A percentile compares a stretch with the other conserved stretches of the same genome.
phyloP scores from a whole-genome alignment of 1,139 yeast species.

The Taphrina sp. region DNA sequence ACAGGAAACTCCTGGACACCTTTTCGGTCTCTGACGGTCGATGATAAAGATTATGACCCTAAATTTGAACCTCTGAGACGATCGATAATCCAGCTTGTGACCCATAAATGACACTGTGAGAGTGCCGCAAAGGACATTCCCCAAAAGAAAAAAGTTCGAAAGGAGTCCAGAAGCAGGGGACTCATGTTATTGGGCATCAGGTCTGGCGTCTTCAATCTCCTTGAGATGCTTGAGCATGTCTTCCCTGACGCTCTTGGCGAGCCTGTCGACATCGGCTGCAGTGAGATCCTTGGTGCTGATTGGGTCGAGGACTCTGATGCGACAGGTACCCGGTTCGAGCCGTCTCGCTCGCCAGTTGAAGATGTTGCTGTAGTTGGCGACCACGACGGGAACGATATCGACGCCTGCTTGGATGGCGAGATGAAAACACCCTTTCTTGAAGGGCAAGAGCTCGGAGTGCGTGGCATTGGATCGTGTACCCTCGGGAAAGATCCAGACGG shows the following conservation, averaged over 20 bases:
- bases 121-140: too few relatives aligned
- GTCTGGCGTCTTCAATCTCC: constrained; percentile 35
- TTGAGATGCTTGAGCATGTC: constrained; percentile 47
- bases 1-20: too few relatives aligned
- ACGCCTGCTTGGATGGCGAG: constrained; percentile 88
- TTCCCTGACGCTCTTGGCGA: constrained; percentile 47
- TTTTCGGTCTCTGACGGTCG: too few relatives aligned
- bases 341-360: constrained; percentile 58
- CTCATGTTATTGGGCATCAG: too few relatives aligned
- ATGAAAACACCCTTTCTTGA: constrained; percentile 97
- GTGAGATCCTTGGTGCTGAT: constrained; percentile 59
- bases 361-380: constrained; percentile 76
- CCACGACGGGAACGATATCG: constrained; percentile 84
- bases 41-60: too few relatives aligned
- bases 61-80: too few relatives aligned
- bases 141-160: too few relatives aligned
- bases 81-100: too few relatives aligned
- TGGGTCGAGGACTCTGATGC: constrained; percentile 60
- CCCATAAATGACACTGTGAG: too few relatives aligned
- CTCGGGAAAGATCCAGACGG: constrained; percentile 45
- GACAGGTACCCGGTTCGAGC: constrained; percentile 60
- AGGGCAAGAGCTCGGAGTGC: constrained; percentile 70
- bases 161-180: too few relatives aligned
- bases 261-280: constrained; percentile 57
- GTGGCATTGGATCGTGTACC: constrained; percentile 86